Percentiles rank a stretch among this genome's conserved stretches.
Conservation (phyloP, 495 filamentous ascomycete species). For the Penicillium diatomitis region DNA sequence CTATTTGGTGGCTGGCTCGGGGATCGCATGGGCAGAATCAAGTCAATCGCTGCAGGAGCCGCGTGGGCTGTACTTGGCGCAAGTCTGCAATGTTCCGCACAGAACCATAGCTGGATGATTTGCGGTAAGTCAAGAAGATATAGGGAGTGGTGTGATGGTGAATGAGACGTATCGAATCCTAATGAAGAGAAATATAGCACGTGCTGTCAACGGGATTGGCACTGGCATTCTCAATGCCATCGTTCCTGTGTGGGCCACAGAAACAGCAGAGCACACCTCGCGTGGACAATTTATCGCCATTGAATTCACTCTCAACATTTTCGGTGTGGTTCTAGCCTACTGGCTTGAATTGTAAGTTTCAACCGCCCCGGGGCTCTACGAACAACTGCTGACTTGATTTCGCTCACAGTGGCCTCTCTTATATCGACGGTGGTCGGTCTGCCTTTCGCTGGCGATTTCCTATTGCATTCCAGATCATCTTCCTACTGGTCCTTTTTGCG, state of each 20-base stretch:
- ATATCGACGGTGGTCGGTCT: conserved; percentile 45
- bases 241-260: conserved; percentile 63
- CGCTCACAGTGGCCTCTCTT: conserved; percentile 40
- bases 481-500: conserved; percentile 40
- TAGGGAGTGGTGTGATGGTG: background rate
- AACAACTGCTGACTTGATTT: conserved; percentile 3
- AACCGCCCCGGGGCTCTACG: background rate
- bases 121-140: conserved; percentile 34
- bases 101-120: conserved; percentile 64
- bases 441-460: conserved; percentile 60
- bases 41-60: conserved; percentile 48
- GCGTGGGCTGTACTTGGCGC: conserved; percentile 52
- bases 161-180: background rate
- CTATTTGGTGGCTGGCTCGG: conserved; percentile 53
- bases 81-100: conserved; percentile 50
- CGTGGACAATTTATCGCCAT: conserved; percentile 64
- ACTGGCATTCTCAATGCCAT: conserved; percentile 67
- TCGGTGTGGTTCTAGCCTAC: conserved; percentile 64
- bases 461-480: conserved; percentile 62
- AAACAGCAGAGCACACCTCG: conserved; percentile 58
- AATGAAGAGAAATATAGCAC: conserved; percentile 27
- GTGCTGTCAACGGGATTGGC: conserved; percentile 59
- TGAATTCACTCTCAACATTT: conserved; percentile 66
- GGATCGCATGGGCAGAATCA: conserved; percentile 53
- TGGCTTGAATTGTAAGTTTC: conserved; percentile 58